Evolutionary conservation across 805 yeast genomes (phyloP).

Genomic region (Starmera dryadoides): DNA sequence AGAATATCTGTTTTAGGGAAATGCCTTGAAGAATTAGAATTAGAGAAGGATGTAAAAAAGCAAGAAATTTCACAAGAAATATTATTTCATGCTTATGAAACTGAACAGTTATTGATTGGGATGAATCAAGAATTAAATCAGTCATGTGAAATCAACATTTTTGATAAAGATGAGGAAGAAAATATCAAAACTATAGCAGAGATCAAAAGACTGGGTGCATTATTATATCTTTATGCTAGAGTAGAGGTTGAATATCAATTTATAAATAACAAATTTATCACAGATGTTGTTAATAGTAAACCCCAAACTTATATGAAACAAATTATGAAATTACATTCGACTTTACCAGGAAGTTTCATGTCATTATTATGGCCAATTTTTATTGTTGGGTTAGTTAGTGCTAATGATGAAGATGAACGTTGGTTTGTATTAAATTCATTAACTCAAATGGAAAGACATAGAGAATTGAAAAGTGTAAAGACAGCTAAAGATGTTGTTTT

Average conservation of each 20-base stretch:
- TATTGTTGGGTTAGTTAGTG: constrained; percentile 27
- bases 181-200: constrained; percentile 27
- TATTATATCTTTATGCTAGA: constrained; percentile 29
- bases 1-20: constrained; percentile 29
- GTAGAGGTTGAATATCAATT: constrained; percentile 19
- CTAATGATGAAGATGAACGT: constrained; percentile 27
- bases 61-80: constrained; percentile 18
- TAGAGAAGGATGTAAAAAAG: not conserved
- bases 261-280: constrained; percentile 1
- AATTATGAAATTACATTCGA: constrained; percentile 17
- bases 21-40: constrained; percentile 26
- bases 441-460: constrained; percentile 26
- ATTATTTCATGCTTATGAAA: constrained; percentile 19
- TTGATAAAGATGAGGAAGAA: constrained; percentile 9
- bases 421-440: constrained; percentile 31
- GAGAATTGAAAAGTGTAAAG: constrained; percentile 31
- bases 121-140: constrained; percentile 18
- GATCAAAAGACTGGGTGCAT: constrained; percentile 28
- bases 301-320: constrained; percentile 12
- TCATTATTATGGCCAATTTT: constrained; percentile 35
- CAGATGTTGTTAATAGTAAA: constrained; percentile 1
- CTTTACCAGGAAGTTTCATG: constrained; percentile 26
- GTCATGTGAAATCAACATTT: constrained; percentile 10
- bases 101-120: constrained; percentile 19
- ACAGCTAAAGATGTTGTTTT: constrained; percentile 28